Percentiles rank a stretch among this genome's conserved stretches.
These are phyloP conservation scores for Diversispora eburnea DNA, from an alignment of 192 early-diverging fungal genomes.

Conservation along the genomic window DNA sequence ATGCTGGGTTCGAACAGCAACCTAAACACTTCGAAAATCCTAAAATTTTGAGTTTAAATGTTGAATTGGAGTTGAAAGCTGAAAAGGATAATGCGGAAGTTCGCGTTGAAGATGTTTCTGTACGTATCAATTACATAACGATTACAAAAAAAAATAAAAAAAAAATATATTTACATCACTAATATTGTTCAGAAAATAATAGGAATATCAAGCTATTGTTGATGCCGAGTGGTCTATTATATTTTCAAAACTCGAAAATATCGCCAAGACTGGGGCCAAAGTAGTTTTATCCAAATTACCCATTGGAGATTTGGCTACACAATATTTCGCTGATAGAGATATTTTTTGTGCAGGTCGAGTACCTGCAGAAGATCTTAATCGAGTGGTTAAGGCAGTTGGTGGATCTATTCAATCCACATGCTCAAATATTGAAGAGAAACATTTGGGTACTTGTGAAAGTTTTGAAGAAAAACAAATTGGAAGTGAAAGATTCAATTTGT, in stretches of 20 bases:
- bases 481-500: conserved; percentile 94
- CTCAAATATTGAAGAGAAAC: conserved; percentile 72
- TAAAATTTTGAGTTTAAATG: conserved; percentile 89
- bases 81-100: conserved; percentile 99
- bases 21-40: conserved; percentile 92
- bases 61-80: conserved; percentile 98
- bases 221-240: conserved; percentile 99
- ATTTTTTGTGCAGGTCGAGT: conserved; percentile 99
- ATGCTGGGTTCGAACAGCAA: conserved; percentile 99
- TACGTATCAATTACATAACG: conserved; percentile 20
- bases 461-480: conserved; percentile 99
- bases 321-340: conserved; percentile 99
- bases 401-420: conserved; percentile 89
- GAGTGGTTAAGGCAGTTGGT: conserved; percentile 93
- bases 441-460: conserved; percentile 83
- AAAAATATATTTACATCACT: neutral
- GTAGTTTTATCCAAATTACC: conserved; percentile 96
- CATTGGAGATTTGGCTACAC: conserved; percentile 98
- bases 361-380: conserved; percentile 84
- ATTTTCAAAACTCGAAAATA: conserved; percentile 96
- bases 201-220: conserved; percentile 98
- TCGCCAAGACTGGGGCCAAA: conserved; percentile 92
- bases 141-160: too few relatives aligned
- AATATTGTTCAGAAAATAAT: conserved; percentile 13
- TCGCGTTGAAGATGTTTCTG: conserved; percentile 82